phyloP scores from a whole-genome alignment of 441 rosid species.

The Pelargonium australe region DNA sequence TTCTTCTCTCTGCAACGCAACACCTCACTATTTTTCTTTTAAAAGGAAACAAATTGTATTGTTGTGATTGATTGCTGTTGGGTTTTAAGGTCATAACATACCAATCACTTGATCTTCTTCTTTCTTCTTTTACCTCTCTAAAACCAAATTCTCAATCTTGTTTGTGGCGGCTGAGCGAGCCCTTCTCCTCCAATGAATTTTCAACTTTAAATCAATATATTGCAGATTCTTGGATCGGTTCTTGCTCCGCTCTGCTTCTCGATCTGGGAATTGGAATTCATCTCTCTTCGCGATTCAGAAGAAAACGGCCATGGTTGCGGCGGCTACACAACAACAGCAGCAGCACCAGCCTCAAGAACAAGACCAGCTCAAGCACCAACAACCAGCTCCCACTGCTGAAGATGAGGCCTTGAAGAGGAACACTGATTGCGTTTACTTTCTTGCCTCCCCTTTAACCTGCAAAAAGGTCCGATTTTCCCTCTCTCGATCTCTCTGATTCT shows the following conservation, averaged over 20 bases:
- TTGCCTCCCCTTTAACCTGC: slow-evolving; percentile 96
- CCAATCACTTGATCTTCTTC: slow-evolving; percentile 4
- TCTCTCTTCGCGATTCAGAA: background rate
- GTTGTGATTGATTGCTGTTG: background rate
- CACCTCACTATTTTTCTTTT: no score
- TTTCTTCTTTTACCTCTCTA: background rate
- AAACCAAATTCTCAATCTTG: background rate
- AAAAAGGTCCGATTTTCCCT: slow-evolving; percentile 52
- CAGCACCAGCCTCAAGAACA: background rate
- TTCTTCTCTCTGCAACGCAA: no score
- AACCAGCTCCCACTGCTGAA: slow-evolving; percentile 36
- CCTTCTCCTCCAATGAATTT: no score
- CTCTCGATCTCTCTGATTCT: slow-evolving; percentile 8
- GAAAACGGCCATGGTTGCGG: background rate
- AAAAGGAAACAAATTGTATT: no score
- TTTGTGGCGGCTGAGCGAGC: background rate
- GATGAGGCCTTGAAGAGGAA: slow-evolving; percentile 85
- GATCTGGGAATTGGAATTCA: background rate
- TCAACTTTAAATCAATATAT: background rate
- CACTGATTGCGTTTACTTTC: slow-evolving; percentile 96
- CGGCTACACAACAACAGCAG: background rate
- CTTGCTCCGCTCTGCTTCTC: background rate
- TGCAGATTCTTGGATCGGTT: background rate
- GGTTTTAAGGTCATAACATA: slow-evolving; percentile 3
- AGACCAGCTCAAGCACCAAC: slow-evolving; percentile 15